phyloP scores from a whole-genome alignment of 192 early-diverging fungal species.

The Chytriomyces sp. region DNA sequence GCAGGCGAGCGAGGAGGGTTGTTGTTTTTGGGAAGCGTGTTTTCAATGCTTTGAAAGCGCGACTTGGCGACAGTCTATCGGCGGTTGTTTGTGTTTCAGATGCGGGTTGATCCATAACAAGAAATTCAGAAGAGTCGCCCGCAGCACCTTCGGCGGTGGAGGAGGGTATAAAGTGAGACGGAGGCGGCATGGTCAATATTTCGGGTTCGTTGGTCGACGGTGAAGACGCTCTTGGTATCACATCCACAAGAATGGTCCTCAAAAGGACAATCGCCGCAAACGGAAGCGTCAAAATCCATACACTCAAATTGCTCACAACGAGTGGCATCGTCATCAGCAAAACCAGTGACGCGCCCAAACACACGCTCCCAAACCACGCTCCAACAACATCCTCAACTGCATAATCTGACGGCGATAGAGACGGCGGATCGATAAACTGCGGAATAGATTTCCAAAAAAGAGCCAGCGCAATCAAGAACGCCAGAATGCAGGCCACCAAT shows the following conservation, averaged over 20 bases:
- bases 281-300: slow-evolving; percentile 80
- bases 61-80: neutral
- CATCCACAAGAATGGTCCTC: slow-evolving; percentile 53
- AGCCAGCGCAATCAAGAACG: slow-evolving; percentile 59
- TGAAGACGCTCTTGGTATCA: neutral
- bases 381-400: slow-evolving; percentile 63
- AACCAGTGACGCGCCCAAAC: slow-evolving; percentile 62
- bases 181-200: neutral
- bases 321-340: slow-evolving; percentile 67
- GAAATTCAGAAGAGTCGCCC: neutral
- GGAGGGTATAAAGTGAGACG: neutral
- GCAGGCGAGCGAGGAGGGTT: slow-evolving; percentile 57
- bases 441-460: slow-evolving; percentile 50
- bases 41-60: neutral
- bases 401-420: slow-evolving; percentile 33
- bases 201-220: too few relatives aligned
- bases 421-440: slow-evolving; percentile 1
- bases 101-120: neutral
- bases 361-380: slow-evolving; percentile 68
- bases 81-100: neutral
- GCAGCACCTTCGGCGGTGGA: neutral
- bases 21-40: slow-evolving; percentile 5
- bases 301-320: slow-evolving; percentile 66
- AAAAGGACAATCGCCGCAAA: slow-evolving; percentile 70
- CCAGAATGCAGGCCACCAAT: slow-evolving; percentile 55